Evolutionary conservation across 2,329 filamentous ascomycete genomes (phyloP), one percentile per base, ranked within the genome.

Genomic region (Paraconiothyrium sp.): DNA sequence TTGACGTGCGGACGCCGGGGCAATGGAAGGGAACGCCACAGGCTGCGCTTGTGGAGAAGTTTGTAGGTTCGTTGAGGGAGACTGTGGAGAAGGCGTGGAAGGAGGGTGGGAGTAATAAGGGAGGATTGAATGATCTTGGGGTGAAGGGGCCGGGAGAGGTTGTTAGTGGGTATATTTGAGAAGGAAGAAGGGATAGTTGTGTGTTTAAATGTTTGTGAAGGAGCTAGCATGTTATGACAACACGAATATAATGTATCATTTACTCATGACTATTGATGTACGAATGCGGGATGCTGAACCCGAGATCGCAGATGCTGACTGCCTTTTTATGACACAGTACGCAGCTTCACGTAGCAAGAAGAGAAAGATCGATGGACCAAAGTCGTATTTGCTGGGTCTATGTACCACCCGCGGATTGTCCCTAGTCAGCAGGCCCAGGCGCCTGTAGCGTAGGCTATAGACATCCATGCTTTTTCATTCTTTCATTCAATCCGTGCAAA

Each of bases 11-110:
- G 54, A 54, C 75, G 2, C 69, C 72, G 2, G 34, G 54, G 4
- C 65, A 70, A 47, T 75, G 72, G 72, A 62, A 66, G 64, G 67
- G 68, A 0, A 72, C 60, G 37, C 67, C 65, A 57, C 70, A 76
- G 59, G 69, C 62, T 24, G 44, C 11, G 3, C 32, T 44, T 66
- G 72, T 73, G 34, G 34, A 60, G 4, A 60, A 27, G 14, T 62
- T 75, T 46, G 70, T 68, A 13, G 46, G 9, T 4, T 39, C 63
- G 49, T 63, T 74, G 57, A 56, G 61, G 24, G 64, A 67, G 52
- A 57, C 68, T 47, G 64, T 62, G 20, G 69, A 65, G 67, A 52
- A 9, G 54, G 66, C 64, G 24, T 70, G 67, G 69, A 55, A 14
- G 4, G 64, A 66, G 56, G 63, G 60, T 47, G 68, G 67, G 0